Conservation (phyloP, 164 flowering plant genomes). For the Vitis amurensis region DNA sequence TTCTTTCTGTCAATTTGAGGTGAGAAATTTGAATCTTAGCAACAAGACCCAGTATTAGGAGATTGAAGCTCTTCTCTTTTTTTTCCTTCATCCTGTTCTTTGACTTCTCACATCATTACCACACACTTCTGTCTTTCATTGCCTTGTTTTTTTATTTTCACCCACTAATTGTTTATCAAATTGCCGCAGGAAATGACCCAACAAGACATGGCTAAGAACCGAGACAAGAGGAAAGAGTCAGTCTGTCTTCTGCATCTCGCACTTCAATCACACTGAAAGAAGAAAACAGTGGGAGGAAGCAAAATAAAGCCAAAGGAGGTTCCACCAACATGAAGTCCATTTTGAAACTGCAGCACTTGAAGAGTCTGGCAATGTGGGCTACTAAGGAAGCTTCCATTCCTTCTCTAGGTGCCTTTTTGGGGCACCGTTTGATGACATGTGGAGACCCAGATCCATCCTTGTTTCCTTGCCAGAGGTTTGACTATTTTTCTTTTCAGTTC, state of each 20-base stretch:
- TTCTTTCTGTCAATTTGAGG: too few relatives aligned
- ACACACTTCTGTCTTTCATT: too few relatives aligned
- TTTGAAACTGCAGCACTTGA: slow-evolving; percentile 56
- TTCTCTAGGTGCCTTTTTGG: slow-evolving; percentile 58
- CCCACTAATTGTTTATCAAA: too few relatives aligned
- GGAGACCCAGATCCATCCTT: slow-evolving; percentile 50
- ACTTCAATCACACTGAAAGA: slow-evolving; percentile 19
- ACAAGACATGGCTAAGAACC: slow-evolving; percentile 15
- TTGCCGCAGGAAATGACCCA: too few relatives aligned
- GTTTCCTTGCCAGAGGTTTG: slow-evolving; percentile 63
- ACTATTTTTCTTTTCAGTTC: background rate
- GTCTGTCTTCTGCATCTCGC: background rate
- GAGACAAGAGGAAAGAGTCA: background rate
- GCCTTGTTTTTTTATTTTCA: too few relatives aligned
- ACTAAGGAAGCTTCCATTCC: slow-evolving; percentile 47
- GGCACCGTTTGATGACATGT: slow-evolving; percentile 47
- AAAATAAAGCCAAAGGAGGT: slow-evolving; percentile 12
- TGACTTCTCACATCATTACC: too few relatives aligned
- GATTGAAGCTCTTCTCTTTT: too few relatives aligned
- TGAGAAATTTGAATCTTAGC: too few relatives aligned
- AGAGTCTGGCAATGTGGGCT: slow-evolving; percentile 63
- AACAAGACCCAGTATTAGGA: too few relatives aligned
- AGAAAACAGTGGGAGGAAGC: slow-evolving; percentile 22
- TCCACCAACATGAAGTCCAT: slow-evolving; percentile 28
- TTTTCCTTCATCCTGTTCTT: too few relatives aligned